Evolutionary conservation across 108 stramenopile genomes (phyloP).

Genomic region (Cyclostephanos invisitatus): DNA sequence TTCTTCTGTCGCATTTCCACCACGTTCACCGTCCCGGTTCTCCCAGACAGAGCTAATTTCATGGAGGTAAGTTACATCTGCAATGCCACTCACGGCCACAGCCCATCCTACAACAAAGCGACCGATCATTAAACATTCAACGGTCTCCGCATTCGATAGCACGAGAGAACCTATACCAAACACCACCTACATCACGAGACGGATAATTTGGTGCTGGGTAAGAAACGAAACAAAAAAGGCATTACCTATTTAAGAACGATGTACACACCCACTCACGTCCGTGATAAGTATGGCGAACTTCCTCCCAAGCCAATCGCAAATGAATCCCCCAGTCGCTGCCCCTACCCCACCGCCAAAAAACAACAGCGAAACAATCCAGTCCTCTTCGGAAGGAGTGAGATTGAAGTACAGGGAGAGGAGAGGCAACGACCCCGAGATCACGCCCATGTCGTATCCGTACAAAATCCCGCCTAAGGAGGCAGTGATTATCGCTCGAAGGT

Average conservation of each 20-base stretch:
- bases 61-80: conserved; percentile 72
- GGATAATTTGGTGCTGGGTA: background rate
- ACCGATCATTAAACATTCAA: conserved; percentile 50
- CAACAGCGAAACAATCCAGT: conserved; percentile 63
- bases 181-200: conserved; percentile 8
- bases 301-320: conserved; percentile 70
- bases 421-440: conserved; percentile 65
- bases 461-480: conserved; percentile 71
- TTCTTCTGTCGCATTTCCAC: background rate
- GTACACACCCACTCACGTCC: conserved; percentile 36
- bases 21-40: conserved; percentile 11
- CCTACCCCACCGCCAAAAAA: conserved; percentile 73
- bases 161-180: conserved; percentile 65
- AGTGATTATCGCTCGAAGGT: conserved; percentile 54
- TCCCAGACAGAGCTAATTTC: conserved; percentile 63
- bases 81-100: conserved; percentile 68
- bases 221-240: background rate
- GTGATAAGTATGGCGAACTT: conserved; percentile 59
- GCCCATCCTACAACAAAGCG: conserved; percentile 71
- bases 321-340: conserved; percentile 60
- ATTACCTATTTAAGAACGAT: background rate
- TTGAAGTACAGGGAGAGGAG: conserved; percentile 53
- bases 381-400: conserved; percentile 47
- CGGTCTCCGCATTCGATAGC: conserved; percentile 37
- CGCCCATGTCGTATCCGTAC: conserved; percentile 80